Evolutionary conservation across 2,329 filamentous ascomycete species (phyloP).

Genomic region (Truncatella angustata): DNA sequence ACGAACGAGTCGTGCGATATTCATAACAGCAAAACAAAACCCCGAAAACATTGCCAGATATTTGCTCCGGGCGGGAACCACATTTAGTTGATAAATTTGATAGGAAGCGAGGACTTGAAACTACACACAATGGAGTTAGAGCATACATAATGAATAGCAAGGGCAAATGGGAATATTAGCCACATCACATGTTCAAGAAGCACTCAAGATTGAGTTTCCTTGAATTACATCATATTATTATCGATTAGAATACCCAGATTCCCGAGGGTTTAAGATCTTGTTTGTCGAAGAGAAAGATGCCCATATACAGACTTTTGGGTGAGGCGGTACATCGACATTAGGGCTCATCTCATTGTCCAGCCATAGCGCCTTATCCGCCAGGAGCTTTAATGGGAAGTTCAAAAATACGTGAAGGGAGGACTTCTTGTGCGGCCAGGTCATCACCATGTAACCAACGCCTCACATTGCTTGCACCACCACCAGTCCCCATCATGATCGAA

Average conservation of each 20-base stretch:
- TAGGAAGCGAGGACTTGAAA: too few relatives aligned
- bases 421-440: slow-evolving; percentile 7
- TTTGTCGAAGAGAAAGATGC: slow-evolving; percentile 16
- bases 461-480: slow-evolving; percentile 12
- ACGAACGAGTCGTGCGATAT: too few relatives aligned
- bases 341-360: slow-evolving; percentile 11
- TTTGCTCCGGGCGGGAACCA: too few relatives aligned
- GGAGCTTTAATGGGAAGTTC: slow-evolving; percentile 13
- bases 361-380: slow-evolving; percentile 2
- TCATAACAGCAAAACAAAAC: too few relatives aligned
- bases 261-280: slow-evolving; percentile 12
- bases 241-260: slow-evolving; percentile 16
- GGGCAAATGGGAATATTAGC: too few relatives aligned
- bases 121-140: too few relatives aligned
- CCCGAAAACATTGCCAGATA: too few relatives aligned
- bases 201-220: background rate
- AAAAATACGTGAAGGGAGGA: slow-evolving; percentile 14
- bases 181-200: background rate
- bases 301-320: slow-evolving; percentile 16
- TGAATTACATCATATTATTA: slow-evolving; percentile 11
- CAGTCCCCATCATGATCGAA: background rate
- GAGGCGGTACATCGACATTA: slow-evolving; percentile 14
- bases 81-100: too few relatives aligned
- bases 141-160: too few relatives aligned
- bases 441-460: slow-evolving; percentile 12